phyloP scores from a whole-genome alignment of 2,329 filamentous ascomycete species.

The Stachybotrys echinatus region DNA sequence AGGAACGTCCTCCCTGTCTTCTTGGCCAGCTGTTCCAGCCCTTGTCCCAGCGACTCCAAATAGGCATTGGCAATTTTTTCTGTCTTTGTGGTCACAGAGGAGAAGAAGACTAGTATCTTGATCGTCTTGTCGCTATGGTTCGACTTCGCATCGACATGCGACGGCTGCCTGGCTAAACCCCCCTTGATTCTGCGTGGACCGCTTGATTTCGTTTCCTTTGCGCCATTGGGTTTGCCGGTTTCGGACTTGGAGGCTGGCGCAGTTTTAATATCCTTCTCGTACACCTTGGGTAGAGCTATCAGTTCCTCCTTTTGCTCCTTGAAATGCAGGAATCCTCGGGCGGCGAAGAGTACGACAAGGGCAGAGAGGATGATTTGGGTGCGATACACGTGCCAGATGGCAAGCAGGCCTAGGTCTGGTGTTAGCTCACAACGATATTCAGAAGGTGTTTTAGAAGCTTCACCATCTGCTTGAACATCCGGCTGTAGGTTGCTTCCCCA shows the following conservation, averaged over 20 bases:
- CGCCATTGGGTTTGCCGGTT: slow-evolving; percentile 14
- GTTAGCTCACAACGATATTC: neutral
- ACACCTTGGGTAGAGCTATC: slow-evolving; percentile 29
- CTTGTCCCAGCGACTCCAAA: slow-evolving; percentile 44
- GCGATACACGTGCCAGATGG: slow-evolving; percentile 42
- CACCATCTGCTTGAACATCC: neutral
- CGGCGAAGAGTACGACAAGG: slow-evolving; percentile 29
- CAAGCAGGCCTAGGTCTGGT: slow-evolving; percentile 26
- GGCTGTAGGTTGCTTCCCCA: neutral
- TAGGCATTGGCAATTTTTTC: slow-evolving; percentile 66
- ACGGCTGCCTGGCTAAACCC: slow-evolving; percentile 26
- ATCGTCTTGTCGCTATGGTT: slow-evolving; percentile 32
- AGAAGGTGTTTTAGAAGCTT: neutral
- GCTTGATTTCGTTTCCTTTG: slow-evolving; percentile 23
- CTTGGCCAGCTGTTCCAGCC: slow-evolving; percentile 44
- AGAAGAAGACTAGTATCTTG: slow-evolving; percentile 81
- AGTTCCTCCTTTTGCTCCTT: slow-evolving; percentile 27
- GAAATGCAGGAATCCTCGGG: slow-evolving; percentile 37
- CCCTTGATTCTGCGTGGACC: slow-evolving; percentile 47
- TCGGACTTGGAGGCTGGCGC: slow-evolving; percentile 11
- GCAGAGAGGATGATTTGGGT: slow-evolving; percentile 35
- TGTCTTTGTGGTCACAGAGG: slow-evolving; percentile 80
- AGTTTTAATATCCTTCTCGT: slow-evolving; percentile 14
- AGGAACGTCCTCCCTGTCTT: slow-evolving; percentile 34
- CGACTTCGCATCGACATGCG: neutral